phyloP scores from a whole-genome alignment of 495 filamentous ascomycete genomes.

The Neurospora cerealis region DNA sequence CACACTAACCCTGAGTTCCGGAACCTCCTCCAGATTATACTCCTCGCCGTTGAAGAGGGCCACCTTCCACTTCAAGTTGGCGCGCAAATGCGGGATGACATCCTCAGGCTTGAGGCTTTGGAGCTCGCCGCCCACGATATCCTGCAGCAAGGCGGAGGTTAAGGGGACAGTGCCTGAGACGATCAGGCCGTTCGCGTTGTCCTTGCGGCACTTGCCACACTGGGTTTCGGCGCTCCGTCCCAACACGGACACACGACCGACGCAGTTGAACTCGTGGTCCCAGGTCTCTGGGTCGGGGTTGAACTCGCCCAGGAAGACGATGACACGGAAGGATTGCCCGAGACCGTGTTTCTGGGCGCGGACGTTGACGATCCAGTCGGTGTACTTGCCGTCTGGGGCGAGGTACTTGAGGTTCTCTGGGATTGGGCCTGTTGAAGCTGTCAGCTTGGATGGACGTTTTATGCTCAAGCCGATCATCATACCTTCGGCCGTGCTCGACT shows the following conservation, averaged over 20 bases:
- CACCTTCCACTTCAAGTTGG: conserved; percentile 27
- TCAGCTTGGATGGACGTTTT: not conserved
- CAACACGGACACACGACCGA: conserved; percentile 30
- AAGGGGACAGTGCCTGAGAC: conserved; percentile 33
- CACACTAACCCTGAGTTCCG: conserved; percentile 26
- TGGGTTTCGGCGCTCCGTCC: conserved; percentile 21
- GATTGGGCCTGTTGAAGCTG: conserved; percentile 5
- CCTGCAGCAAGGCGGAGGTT: conserved; percentile 29
- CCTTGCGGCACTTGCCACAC: conserved; percentile 25
- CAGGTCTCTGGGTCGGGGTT: conserved; percentile 17
- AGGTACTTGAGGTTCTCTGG: conserved; percentile 15
- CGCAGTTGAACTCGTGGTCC: conserved; percentile 25
- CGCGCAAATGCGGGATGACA: conserved; percentile 26
- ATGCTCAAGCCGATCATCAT: not conserved
- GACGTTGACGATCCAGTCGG: conserved; percentile 34
- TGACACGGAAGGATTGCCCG: conserved; percentile 27
- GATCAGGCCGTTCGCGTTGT: conserved; percentile 17
- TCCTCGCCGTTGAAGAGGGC: conserved; percentile 26
- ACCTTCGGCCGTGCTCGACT: not conserved
- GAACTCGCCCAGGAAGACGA: conserved; percentile 33
- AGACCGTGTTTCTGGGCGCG: conserved; percentile 31
- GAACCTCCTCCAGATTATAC: conserved; percentile 18
- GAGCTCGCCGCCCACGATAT: conserved; percentile 22
- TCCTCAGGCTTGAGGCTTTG: conserved; percentile 18
- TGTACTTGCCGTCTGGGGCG: conserved; percentile 27